phyloP scores from a whole-genome alignment of 306 rosid species.

The Potentilla sterilis region DNA sequence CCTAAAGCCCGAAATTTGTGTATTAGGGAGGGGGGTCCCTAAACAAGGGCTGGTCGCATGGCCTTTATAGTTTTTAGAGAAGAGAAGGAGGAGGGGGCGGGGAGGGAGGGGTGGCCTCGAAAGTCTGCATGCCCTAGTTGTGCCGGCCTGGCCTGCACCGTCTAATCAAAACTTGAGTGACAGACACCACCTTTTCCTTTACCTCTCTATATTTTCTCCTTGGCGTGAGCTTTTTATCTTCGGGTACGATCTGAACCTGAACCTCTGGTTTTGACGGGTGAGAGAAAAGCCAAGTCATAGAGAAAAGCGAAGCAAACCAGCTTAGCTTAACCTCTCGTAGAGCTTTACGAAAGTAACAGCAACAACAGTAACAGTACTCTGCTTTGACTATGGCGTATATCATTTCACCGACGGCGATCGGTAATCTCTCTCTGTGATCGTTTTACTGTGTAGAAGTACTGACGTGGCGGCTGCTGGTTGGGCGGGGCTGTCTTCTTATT shows the following conservation, averaged over 20 bases:
- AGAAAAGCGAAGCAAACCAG: background rate
- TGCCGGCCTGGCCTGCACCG: constrained; percentile 41
- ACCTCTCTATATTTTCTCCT: background rate
- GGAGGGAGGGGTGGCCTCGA: constrained; percentile 23
- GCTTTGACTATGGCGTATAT: background rate
- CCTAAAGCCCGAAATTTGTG: background rate
- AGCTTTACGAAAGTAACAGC: constrained; percentile 17
- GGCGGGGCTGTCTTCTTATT: background rate
- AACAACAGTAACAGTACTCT: background rate
- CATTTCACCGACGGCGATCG: constrained; percentile 23
- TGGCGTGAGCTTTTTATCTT: constrained; percentile 15
- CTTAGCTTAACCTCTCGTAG: background rate
- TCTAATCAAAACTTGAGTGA: constrained; percentile 35
- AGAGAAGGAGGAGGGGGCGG: background rate
- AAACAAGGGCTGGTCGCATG: background rate
- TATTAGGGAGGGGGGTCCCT: background rate
- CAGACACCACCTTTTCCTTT: constrained; percentile 31
- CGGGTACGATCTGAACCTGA: background rate
- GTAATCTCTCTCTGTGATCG: background rate
- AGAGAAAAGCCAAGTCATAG: background rate
- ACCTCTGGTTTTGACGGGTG: constrained; percentile 11
- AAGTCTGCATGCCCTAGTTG: constrained; percentile 31
- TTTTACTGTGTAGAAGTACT: background rate
- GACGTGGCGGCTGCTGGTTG: constrained; percentile 3
- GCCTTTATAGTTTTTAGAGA: background rate